Evolutionary conservation across 148 eudicot species (phyloP).

Genomic region (Rhododendron kiyosumense): DNA sequence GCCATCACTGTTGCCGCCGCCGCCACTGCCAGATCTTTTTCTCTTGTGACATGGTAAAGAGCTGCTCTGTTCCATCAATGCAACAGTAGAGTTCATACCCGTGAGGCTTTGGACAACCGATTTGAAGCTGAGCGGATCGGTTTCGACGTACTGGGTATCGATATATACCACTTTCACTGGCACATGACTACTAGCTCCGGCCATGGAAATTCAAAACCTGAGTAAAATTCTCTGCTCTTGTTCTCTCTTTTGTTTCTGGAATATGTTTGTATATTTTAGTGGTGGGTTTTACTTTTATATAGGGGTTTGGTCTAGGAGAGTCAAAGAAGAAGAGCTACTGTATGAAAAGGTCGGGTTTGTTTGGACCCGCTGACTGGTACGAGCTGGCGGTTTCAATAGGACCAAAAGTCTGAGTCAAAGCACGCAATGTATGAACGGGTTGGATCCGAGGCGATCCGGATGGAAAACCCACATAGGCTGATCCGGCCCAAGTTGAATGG

Average conservation of each 20-base stretch:
- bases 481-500: neutral
- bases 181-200: neutral
- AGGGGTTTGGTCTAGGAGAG: neutral
- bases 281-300: neutral
- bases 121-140: neutral
- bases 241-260: neutral
- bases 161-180: neutral
- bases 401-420: neutral
- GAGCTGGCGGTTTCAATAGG: neutral
- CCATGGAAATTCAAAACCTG: neutral
- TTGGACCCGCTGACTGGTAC: neutral
- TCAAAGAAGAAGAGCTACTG: neutral
- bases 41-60: neutral
- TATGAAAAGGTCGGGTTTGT: neutral
- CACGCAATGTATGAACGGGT: neutral
- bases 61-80: neutral
- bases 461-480: neutral
- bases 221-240: neutral
- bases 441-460: neutral
- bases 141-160: neutral
- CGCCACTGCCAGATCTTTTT: neutral
- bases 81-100: neutral
- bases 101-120: neutral
- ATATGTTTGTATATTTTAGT: neutral
- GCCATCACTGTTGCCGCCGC: neutral